Conservation (phyloP, 441 rosid genomes). For the Pelargonium fulgidum region DNA sequence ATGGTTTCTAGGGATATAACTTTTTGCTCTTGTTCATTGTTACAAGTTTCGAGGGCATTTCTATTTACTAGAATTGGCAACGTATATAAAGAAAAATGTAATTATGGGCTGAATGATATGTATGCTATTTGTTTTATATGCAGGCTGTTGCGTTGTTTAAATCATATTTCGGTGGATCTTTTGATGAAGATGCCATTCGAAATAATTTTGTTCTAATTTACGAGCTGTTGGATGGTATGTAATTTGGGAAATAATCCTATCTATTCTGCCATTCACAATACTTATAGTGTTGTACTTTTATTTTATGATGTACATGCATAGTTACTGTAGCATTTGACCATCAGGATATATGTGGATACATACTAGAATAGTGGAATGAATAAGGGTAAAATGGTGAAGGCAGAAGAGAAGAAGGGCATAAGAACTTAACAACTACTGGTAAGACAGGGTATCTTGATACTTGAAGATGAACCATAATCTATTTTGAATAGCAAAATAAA, state of each 20-base stretch:
- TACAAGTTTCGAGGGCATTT: background rate
- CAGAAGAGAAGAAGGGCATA: background rate
- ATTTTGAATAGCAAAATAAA: background rate
- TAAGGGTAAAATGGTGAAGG: background rate
- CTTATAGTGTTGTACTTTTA: too few species aligned
- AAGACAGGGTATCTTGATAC: background rate
- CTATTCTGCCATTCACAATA: background rate
- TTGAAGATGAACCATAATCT: background rate
- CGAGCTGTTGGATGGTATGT: constrained; percentile 88
- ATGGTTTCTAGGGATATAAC: background rate
- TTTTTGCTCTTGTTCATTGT: background rate
- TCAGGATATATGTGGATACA: background rate
- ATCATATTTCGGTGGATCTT: constrained; percentile 95
- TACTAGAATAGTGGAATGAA: background rate
- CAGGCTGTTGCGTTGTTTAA: constrained; percentile 24
- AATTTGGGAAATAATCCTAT: background rate
- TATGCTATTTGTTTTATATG: background rate
- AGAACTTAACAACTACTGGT: background rate
- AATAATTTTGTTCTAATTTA: constrained; percentile 93
- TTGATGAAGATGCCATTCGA: constrained; percentile 94
- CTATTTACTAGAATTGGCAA: too few species aligned
- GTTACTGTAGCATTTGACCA: background rate
- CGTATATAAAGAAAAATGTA: background rate
- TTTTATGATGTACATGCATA: background rate
- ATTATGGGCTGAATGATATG: background rate